Base-by-base conservation (phyloP, 176 grass and related monocot genomes). In the Olyra latifolia region DNA sequence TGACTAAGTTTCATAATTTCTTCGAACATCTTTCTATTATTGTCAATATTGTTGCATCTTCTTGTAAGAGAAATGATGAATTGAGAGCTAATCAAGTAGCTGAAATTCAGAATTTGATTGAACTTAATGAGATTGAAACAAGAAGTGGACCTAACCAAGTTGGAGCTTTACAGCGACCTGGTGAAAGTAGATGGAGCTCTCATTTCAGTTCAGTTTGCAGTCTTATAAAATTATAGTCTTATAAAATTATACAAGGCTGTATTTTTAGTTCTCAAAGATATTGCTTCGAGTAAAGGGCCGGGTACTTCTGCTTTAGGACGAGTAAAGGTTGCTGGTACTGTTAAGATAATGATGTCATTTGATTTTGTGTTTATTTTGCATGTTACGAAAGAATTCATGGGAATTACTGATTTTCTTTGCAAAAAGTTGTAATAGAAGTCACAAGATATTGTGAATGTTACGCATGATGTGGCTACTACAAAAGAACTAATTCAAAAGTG, bases 1-100 rank as follows among this genome's bases (percentile, higher is more conserved):
- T n/a, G n/a, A n/a, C n/a, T n/a, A n/a, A n/a, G n/a, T n/a, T 70
- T 70, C 44, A 70, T 28, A 48, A 70, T 29, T 70, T 70, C 28
- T 70, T 70, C 48, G 13, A 70, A 24, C 66, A 48, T 47, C 66
- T 47, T 17, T 19, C 42, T 70, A 0, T 28, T 28, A 6, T 70
- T 47, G 12, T 48, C 14, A 70, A 46, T 45, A 46, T 22, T 8
- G 66, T 70, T 22, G 6, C 25, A 2, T 46, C 23, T 27, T 70
- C 42, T 63, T 52, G 16, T 19, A 52, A 52, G 6, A 19, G 49
- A 52, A 52, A 52, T 52, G 49, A 52, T 52, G 16, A n/a, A n/a
- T n/a, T n/a, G n/a, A n/a, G n/a, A n/a, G n/a, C n/a, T n/a, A n/a
- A n/a, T n/a, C n/a, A n/a, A n/a, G n/a, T n/a, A n/a, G n/a, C n/a